Conservation (phyloP, 352 stramenopile species). For the Aphanomyces cochlioides region DNA sequence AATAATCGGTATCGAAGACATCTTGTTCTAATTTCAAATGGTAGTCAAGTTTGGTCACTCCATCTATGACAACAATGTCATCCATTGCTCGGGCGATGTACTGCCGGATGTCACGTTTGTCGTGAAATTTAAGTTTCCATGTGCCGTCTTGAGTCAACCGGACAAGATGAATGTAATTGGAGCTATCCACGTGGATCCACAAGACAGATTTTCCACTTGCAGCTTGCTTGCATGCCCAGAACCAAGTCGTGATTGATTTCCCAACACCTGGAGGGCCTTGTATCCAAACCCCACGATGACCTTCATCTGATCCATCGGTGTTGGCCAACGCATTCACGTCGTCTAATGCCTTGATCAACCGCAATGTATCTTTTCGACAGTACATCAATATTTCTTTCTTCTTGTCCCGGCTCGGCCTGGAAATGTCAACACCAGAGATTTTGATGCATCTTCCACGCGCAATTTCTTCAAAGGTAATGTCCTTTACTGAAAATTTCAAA, state of each 20-base stretch:
- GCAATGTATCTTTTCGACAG: not conserved
- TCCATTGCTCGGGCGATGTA: not conserved
- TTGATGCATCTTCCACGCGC: too few relatives aligned
- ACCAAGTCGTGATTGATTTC: not conserved
- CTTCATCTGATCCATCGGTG: too few relatives aligned
- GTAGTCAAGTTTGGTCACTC: not conserved
- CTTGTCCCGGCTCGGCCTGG: too few relatives aligned
- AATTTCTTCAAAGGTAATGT: too few relatives aligned
- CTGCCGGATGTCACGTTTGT: not conserved
- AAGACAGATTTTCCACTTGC: not conserved
- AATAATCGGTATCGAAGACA: not conserved
- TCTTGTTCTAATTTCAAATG: slow-evolving; percentile 1
- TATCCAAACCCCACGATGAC: not conserved
- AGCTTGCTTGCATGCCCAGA: not conserved
- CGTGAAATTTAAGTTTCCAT: not conserved
- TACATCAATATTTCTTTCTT: not conserved
- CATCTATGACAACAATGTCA: slow-evolving; percentile 1
- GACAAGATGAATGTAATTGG: not conserved
- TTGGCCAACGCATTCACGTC: not conserved
- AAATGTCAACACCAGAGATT: too few relatives aligned
- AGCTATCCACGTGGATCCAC: not conserved
- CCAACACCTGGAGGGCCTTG: not conserved
- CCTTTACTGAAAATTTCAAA: too few relatives aligned
- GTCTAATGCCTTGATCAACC: not conserved
- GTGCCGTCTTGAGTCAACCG: not conserved